Conservation (phyloP, 2,329 filamentous ascomycete genomes). For the Microdochium nivale region DNA sequence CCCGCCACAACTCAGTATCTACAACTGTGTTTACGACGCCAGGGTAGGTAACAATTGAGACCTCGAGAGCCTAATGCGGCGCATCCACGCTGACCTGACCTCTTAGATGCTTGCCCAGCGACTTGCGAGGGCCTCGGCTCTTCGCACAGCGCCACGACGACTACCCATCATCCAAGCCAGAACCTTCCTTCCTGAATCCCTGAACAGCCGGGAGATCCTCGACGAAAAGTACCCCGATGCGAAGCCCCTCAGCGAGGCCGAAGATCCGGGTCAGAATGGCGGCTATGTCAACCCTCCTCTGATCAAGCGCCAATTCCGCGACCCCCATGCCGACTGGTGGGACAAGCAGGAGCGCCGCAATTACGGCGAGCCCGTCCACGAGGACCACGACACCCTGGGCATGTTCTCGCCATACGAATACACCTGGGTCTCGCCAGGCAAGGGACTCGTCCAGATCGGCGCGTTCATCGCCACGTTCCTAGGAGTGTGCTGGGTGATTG, state of each 20-base stretch:
- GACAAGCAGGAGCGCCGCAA: constrained; percentile 96
- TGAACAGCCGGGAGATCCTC: constrained; percentile 34
- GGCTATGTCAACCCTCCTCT: constrained; percentile 72
- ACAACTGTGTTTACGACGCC: constrained; percentile 20
- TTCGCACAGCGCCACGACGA: constrained; percentile 38
- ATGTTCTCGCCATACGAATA: constrained; percentile 88
- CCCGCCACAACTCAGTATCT: constrained; percentile 20
- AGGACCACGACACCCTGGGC: constrained; percentile 89
- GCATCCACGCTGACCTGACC: not conserved
- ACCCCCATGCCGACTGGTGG: constrained; percentile 92
- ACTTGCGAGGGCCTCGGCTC: constrained; percentile 41
- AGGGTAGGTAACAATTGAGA: constrained; percentile 21
- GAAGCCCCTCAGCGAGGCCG: constrained; percentile 41
- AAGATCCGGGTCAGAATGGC: constrained; percentile 69
- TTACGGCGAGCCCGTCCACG: constrained; percentile 92
- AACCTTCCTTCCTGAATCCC: constrained; percentile 42
- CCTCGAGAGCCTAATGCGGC: not conserved
- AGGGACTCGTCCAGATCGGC: constrained; percentile 60
- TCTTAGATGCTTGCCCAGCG: constrained; percentile 52
- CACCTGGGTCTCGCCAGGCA: constrained; percentile 67
- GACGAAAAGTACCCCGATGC: constrained; percentile 45
- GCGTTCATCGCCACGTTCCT: constrained; percentile 57
- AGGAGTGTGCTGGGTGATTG: constrained; percentile 58
- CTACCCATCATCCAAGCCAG: constrained; percentile 48
- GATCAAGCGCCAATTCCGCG: constrained; percentile 84